These are phyloP conservation scores for Chrysoporthe cubensis DNA, from an alignment of 2,329 filamentous ascomycete genomes.

Conservation along the genomic window DNA sequence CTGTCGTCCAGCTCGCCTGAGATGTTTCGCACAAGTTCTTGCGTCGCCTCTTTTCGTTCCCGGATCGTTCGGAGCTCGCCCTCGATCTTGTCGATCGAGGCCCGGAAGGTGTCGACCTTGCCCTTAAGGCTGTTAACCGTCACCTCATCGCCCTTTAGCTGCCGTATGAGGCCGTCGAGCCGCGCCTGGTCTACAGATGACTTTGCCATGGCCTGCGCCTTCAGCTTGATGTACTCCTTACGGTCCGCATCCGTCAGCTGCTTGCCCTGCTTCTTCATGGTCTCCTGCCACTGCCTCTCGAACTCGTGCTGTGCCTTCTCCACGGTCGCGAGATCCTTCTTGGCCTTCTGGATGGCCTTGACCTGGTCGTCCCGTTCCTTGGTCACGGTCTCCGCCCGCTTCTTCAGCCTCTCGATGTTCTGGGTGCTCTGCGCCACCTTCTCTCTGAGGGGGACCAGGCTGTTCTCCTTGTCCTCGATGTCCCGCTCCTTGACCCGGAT, in stretches of 20 bases:
- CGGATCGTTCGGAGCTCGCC: slow-evolving; percentile 70
- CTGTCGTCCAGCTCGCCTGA: slow-evolving; percentile 80
- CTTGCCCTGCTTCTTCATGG: slow-evolving; percentile 83
- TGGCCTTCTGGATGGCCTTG: slow-evolving; percentile 70
- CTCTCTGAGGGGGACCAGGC: slow-evolving; percentile 86
- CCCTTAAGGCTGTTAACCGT: slow-evolving; percentile 87
- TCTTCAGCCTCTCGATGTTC: slow-evolving; percentile 70
- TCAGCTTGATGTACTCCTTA: slow-evolving; percentile 85
- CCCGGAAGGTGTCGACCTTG: slow-evolving; percentile 80
- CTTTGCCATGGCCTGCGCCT: slow-evolving; percentile 81
- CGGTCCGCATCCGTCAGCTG: slow-evolving; percentile 85
- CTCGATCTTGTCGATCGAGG: slow-evolving; percentile 73
- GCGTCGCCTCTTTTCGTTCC: slow-evolving; percentile 68
- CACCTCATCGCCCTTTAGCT: slow-evolving; percentile 89
- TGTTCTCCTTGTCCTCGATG: slow-evolving; percentile 84
- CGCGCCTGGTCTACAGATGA: slow-evolving; percentile 81
- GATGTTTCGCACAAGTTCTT: slow-evolving; percentile 67
- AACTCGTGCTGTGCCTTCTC: slow-evolving; percentile 88
- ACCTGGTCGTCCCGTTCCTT: slow-evolving; percentile 78
- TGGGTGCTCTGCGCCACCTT: slow-evolving; percentile 81
- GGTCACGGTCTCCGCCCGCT: slow-evolving; percentile 69
- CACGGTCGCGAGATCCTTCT: slow-evolving; percentile 81
- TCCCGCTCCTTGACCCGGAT: slow-evolving; percentile 87
- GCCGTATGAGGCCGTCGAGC: slow-evolving; percentile 83
- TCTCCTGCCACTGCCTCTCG: slow-evolving; percentile 84